Evolutionary conservation across 306 rosid genomes (phyloP).

Genomic region (Fragaria vesca): DNA sequence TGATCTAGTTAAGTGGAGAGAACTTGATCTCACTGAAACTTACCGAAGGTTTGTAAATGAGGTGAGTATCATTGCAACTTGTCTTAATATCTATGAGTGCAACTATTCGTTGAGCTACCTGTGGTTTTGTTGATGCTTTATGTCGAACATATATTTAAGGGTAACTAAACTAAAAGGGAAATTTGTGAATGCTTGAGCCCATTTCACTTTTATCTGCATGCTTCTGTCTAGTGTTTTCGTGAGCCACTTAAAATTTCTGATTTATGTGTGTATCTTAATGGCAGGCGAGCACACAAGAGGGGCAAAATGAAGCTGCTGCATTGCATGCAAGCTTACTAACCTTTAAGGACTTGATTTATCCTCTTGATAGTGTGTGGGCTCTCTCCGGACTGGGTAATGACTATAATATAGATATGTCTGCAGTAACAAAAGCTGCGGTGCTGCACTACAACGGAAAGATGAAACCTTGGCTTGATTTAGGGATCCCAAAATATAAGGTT

Average conservation of each 20-base stretch:
- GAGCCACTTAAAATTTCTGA: constrained; percentile 28
- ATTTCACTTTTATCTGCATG: background rate
- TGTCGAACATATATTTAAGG: background rate
- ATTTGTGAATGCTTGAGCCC: constrained; percentile 1
- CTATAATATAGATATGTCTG: constrained; percentile 47
- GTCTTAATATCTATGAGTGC: constrained; percentile 5
- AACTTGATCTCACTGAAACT: constrained; percentile 73
- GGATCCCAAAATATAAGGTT: constrained; percentile 73
- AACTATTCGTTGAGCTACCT: constrained; percentile 4
- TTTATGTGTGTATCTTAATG: constrained; percentile 21
- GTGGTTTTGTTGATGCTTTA: background rate
- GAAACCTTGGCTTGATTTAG: constrained; percentile 99
- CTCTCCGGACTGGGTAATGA: constrained; percentile 80
- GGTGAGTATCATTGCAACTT: constrained; percentile 46
- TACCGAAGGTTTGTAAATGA: constrained; percentile 53
- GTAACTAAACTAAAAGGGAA: background rate
- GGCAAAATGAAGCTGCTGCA: constrained; percentile 37
- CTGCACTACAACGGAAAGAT: constrained; percentile 93
- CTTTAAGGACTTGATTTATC: constrained; percentile 61
- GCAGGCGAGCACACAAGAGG: constrained; percentile 45
- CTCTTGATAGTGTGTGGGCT: constrained; percentile 67
- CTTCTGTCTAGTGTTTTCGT: background rate
- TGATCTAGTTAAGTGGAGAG: constrained; percentile 86
- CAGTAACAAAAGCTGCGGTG: constrained; percentile 50
- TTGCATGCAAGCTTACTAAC: constrained; percentile 80